Evolutionary conservation across 169 alveolate genomes (phyloP).

Genomic region (Babesia bigemina): DNA sequence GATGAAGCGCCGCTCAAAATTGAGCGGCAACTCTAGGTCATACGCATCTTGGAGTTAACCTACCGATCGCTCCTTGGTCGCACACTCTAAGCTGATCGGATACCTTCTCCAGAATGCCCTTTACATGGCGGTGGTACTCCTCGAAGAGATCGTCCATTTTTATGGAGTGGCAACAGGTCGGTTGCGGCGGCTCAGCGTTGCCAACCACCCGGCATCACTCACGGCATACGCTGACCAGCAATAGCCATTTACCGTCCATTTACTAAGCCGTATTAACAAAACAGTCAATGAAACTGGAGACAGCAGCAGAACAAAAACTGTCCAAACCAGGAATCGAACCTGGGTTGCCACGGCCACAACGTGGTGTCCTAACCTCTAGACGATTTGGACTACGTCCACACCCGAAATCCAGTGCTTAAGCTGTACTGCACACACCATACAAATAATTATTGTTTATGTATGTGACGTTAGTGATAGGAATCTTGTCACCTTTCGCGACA

Average conservation of each 20-base stretch:
- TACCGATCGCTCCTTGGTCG: conserved; percentile 35
- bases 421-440: background rate
- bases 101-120: conserved; percentile 15
- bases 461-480: too few relatives aligned
- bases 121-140: conserved; percentile 55
- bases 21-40: too few relatives aligned
- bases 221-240: too few relatives aligned
- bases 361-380: conserved; percentile 93
- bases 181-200: background rate
- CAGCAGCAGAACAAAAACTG: conserved; percentile 58
- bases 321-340: conserved; percentile 93
- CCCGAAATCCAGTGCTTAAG: background rate
- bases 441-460: background rate
- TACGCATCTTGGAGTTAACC: background rate
- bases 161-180: background rate
- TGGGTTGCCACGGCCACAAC: conserved; percentile 93
- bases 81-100: conserved; percentile 36
- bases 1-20: too few relatives aligned
- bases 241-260: too few relatives aligned
- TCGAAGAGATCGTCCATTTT: conserved; percentile 64
- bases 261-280: too few relatives aligned
- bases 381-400: conserved; percentile 83
- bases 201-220: background rate
- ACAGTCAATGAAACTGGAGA: background rate
- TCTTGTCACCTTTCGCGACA: too few relatives aligned